Evolutionary conservation across 352 stramenopile species (phyloP).

Genomic region (Aphanomyces cochlioides): DNA sequence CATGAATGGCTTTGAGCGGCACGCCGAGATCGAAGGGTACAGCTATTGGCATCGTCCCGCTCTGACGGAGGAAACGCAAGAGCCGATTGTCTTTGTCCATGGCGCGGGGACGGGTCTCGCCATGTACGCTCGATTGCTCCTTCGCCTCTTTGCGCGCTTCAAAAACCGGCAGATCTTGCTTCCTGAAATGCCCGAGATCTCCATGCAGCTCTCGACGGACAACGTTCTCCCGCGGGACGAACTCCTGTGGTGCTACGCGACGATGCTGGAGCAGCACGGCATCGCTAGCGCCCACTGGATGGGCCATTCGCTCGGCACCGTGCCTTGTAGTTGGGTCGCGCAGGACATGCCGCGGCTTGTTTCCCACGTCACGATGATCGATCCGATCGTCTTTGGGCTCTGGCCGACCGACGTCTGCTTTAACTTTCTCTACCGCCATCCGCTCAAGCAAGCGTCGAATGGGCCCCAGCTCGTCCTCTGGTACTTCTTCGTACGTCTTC

Average conservation of each 20-base stretch:
- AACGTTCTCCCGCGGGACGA: not conserved
- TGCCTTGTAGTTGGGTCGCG: conserved; percentile 2
- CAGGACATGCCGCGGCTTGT: not conserved
- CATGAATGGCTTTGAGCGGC: not conserved
- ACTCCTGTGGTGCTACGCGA: not conserved
- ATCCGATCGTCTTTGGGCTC: conserved; percentile 11
- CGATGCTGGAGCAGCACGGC: conserved; percentile 1
- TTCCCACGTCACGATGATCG: conserved; percentile 3
- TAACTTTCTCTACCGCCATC: conserved; percentile 14
- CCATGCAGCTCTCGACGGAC: conserved; percentile 6
- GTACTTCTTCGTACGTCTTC: conserved; percentile 5
- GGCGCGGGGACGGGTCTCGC: conserved; percentile 1
- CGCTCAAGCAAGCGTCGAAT: not conserved
- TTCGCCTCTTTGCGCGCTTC: not conserved
- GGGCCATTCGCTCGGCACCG: conserved; percentile 10
- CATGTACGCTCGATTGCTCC: not conserved
- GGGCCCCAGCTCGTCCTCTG: not conserved
- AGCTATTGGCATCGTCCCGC: conserved; percentile 5
- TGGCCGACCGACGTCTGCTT: not conserved
- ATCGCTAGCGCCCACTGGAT: conserved; percentile 7
- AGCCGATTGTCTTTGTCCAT: conserved; percentile 16
- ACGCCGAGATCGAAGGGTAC: not conserved
- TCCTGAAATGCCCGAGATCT: not conserved
- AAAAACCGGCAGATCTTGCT: conserved; percentile 6
- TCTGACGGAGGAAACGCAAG: not conserved